Conservation (phyloP, 495 filamentous ascomycete genomes). For the Thermochaetoides thermophila region DNA sequence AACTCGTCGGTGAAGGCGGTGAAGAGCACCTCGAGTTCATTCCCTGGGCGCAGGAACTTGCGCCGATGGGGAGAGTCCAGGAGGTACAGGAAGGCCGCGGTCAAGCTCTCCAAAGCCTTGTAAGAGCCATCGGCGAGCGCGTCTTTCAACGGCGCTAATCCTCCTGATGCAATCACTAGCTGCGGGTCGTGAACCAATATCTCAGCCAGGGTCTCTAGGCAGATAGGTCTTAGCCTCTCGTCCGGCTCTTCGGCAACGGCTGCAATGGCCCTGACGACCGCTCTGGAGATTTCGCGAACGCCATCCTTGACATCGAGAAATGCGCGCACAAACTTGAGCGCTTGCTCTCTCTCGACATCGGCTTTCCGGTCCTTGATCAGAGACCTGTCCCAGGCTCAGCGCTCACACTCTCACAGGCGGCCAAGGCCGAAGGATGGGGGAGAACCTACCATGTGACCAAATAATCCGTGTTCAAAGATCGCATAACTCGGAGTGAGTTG, state of each 20-base stretch:
- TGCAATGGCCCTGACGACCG: slow-evolving; percentile 74
- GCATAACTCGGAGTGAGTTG: slow-evolving; percentile 74
- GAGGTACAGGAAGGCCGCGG: slow-evolving; percentile 71
- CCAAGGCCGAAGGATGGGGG: not conserved
- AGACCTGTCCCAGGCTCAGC: slow-evolving; percentile 34
- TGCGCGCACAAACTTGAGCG: slow-evolving; percentile 86
- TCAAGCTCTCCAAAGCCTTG: slow-evolving; percentile 74
- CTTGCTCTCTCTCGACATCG: slow-evolving; percentile 91
- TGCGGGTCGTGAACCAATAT: slow-evolving; percentile 74
- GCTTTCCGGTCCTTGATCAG: slow-evolving; percentile 90
- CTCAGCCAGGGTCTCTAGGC: slow-evolving; percentile 82
- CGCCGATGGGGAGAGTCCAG: slow-evolving; percentile 72
- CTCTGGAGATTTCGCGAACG: slow-evolving; percentile 71
- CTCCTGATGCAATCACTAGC: slow-evolving; percentile 64
- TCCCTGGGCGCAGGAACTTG: slow-evolving; percentile 64
- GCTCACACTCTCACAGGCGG: not conserved
- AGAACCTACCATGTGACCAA: slow-evolving; percentile 56
- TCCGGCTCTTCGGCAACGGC: slow-evolving; percentile 79
- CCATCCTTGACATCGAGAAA: slow-evolving; percentile 95
- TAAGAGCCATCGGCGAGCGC: slow-evolving; percentile 82
- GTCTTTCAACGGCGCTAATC: slow-evolving; percentile 67
- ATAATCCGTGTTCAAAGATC: slow-evolving; percentile 76
- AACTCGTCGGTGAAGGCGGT: slow-evolving; percentile 80
- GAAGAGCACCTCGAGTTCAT: slow-evolving; percentile 64
- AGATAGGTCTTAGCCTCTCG: slow-evolving; percentile 77